phyloP scores from a whole-genome alignment of 1,284 basidiomycete species.

The Boletus semigastroideus region DNA sequence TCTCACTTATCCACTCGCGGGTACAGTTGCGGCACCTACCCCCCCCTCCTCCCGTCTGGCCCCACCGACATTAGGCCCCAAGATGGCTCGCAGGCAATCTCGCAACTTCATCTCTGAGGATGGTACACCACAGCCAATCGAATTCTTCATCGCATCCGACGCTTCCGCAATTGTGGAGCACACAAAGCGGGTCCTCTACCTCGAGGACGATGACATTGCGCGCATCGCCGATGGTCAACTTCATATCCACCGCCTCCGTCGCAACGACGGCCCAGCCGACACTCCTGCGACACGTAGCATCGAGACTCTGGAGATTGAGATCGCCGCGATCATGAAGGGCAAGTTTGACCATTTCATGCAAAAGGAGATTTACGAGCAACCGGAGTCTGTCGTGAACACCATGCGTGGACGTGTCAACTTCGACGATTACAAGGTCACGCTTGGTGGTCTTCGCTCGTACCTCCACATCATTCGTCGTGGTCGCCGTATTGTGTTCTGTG shows the following conservation, averaged over 20 bases:
- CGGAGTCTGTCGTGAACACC: conserved; percentile 99
- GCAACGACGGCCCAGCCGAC: conserved; percentile 66
- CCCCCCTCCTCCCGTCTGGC: conserved; percentile 67
- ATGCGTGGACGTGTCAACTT: conserved; percentile 99
- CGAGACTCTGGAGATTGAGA: conserved; percentile 98
- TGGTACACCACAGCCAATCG: conserved; percentile 97
- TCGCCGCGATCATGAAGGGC: conserved; percentile 99
- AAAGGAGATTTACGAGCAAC: conserved; percentile 99
- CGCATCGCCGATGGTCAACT: conserved; percentile 97
- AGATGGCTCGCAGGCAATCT: conserved; percentile 93
- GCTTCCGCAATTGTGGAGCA: conserved; percentile 97
- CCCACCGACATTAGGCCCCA: conserved; percentile 72
- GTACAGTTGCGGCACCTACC: conserved; percentile 48
- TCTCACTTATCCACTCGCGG: conserved; percentile 15
- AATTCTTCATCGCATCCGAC: conserved; percentile 99
- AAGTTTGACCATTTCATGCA: conserved; percentile 99
- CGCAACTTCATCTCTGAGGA: conserved; percentile 99
- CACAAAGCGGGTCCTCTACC: conserved; percentile 98
- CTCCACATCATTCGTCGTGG: conserved; percentile 95
- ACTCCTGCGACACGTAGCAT: conserved; percentile 86
- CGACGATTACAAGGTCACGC: conserved; percentile 87
- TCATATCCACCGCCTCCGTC: conserved; percentile 97
- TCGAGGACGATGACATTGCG: conserved; percentile 99
- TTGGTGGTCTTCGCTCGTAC: conserved; percentile 95
- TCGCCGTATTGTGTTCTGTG: conserved; percentile 93